A percentile compares a stretch with the other conserved stretches of the same genome.
phyloP scores from a whole-genome alignment of 2,329 filamentous ascomycete species.

The Xylariaceae sp. region DNA sequence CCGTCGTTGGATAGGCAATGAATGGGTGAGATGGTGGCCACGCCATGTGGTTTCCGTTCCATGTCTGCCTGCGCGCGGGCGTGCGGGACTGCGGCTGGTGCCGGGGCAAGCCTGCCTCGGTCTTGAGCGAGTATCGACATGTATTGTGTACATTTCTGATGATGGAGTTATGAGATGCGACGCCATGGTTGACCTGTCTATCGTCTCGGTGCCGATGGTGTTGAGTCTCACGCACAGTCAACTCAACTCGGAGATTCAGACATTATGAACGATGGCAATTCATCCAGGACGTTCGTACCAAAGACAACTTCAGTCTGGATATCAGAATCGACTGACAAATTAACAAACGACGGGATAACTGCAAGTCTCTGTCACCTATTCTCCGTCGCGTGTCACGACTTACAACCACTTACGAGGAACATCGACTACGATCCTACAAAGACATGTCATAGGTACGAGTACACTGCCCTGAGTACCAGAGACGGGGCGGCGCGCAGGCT shows the following conservation, averaged over 20 bases:
- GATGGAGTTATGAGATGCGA: slow-evolving; percentile 5
- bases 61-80: slow-evolving; percentile 9
- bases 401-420: neutral
- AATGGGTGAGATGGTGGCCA: slow-evolving; percentile 7
- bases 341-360: neutral
- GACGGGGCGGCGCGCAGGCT: neutral
- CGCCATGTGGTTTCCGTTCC: slow-evolving; percentile 16
- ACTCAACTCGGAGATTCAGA: no score
- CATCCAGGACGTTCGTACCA: neutral
- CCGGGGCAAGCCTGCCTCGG: slow-evolving; percentile 9
- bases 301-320: neutral
- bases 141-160: neutral
- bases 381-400: neutral
- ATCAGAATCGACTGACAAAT: neutral
- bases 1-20: neutral
- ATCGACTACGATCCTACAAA: neutral
- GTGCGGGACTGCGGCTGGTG: slow-evolving; percentile 18
- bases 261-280: neutral
- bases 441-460: neutral
- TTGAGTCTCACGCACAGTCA: neutral
- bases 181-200: neutral
- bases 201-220: neutral
- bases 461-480: neutral
- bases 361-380: neutral
- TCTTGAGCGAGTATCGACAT: slow-evolving; percentile 11